Evolutionary conservation across 148 eudicot genomes (phyloP), one percentile per base, ranked within the genome.

Genomic region (Arctostaphylos glauca): DNA sequence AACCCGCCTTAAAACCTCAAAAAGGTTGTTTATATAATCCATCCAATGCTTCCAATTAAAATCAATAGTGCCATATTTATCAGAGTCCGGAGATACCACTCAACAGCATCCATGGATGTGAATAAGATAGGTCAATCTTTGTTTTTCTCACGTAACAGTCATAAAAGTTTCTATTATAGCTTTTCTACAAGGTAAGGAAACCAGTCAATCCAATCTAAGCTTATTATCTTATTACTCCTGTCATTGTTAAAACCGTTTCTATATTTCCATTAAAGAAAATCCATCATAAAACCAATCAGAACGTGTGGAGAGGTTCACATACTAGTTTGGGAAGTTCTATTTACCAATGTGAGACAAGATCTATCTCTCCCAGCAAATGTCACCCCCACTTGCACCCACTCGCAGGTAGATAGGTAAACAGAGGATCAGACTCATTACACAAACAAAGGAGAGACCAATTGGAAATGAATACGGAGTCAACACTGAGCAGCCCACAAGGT

Each of bases 151-250:
- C 10, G 43, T 66, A 2, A 12, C 71, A 10, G 71, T 66, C 43
- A 25, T 38, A 25, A 5, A 77, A 55, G 47, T 43, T 56, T 55
- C n/a, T 59, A 9, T 53, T 15, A 38, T 21, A 5, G 19, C 16
- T 77, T 55, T 76, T 77, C 64, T 31, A 55, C 47, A 77, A 16
- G 48, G 23, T 16, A 54, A 52, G 55, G 52, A 55, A 75, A 55
- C 52, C 31, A 18, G 60, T 13, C 3, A 38, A 55, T 38, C 64
- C 19, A 13, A 54, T 77, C 13, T 38, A 38, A 72, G 10, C 50
- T 72, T 55, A 16, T 5, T 55, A 7, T 25, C 47, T 25, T 21
- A 41, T 9, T 59, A 77, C 14, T 5, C 44, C 64, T 77, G 10
- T 15, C 4, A 0, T 25, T 4, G 50, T 75, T 19, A 58, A 3